Evolutionary conservation across 495 filamentous ascomycete genomes (phyloP).

Genomic region (Hyphodiscus hymeniophilus): DNA sequence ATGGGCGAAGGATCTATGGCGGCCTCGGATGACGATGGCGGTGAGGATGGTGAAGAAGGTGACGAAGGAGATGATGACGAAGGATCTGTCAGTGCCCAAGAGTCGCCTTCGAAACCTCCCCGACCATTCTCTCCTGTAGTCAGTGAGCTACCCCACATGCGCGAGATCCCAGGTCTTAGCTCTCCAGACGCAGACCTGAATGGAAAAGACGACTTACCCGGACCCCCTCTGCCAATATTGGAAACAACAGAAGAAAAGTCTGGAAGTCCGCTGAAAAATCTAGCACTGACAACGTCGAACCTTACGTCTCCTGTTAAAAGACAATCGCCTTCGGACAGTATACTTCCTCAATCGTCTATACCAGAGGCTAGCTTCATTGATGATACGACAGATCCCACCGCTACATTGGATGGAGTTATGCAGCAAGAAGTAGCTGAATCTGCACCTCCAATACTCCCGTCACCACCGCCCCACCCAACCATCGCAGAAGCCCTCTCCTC

Average conservation of each 20-base stretch:
- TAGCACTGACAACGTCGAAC: constrained; percentile 16
- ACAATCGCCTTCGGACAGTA: constrained; percentile 2
- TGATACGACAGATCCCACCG: background rate
- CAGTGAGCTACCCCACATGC: background rate
- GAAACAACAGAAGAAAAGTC: constrained; percentile 9
- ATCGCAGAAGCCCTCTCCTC: background rate
- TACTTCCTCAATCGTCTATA: background rate
- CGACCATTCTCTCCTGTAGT: background rate
- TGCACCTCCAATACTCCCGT: constrained; percentile 7
- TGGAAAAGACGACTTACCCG: constrained; percentile 4
- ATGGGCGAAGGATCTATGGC: constrained; percentile 31
- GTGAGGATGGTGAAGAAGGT: constrained; percentile 42
- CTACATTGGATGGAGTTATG: constrained; percentile 14
- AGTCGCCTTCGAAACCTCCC: constrained; percentile 16
- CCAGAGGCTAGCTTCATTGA: background rate
- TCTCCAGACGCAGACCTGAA: background rate
- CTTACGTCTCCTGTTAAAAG: constrained; percentile 14
- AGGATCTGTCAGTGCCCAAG: constrained; percentile 31
- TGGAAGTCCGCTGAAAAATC: constrained; percentile 21
- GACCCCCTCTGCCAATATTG: background rate
- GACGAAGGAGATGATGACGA: constrained; percentile 50
- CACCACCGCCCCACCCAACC: constrained; percentile 16
- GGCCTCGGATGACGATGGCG: constrained; percentile 49
- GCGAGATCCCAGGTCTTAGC: background rate
- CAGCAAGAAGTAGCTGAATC: constrained; percentile 6